These are phyloP conservation scores for Nyctanthes arbortristis DNA, from an alignment of 257 asterid species.

Conservation along the genomic window DNA sequence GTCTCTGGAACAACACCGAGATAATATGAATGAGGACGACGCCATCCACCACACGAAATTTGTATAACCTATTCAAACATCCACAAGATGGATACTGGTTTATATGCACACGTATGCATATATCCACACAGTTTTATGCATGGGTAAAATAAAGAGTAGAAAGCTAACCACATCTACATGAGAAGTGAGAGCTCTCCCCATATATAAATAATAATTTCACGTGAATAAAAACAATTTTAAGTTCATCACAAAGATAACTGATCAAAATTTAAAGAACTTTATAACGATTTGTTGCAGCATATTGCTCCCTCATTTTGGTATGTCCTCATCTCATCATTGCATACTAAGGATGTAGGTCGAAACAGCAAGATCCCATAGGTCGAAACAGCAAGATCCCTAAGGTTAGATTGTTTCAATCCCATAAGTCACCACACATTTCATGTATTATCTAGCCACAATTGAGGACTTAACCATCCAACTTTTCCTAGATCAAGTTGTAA, in stretches of 20 bases:
- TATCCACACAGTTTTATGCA: not conserved
- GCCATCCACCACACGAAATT: slow-evolving; percentile 95
- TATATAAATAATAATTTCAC: not conserved
- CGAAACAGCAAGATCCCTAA: not conserved
- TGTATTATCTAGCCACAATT: not conserved
- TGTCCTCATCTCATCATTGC: not conserved
- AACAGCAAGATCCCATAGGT: not conserved
- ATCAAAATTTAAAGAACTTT: not conserved
- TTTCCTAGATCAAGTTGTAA: too few species aligned
- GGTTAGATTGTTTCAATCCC: not conserved
- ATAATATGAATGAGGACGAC: slow-evolving; percentile 94
- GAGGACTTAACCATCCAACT: too few species aligned
- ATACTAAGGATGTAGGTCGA: not conserved
- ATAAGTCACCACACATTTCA: not conserved
- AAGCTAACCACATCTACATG: slow-evolving; percentile 16
- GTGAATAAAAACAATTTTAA: not conserved
- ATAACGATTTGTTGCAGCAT: not conserved
- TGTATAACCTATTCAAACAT: slow-evolving; percentile 60
- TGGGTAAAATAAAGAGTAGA: not conserved
- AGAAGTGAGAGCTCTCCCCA: slow-evolving; percentile 1
- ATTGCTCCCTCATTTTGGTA: not conserved
- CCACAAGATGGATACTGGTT: slow-evolving; percentile 23
- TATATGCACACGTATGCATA: slow-evolving; percentile 16
- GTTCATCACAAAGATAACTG: not conserved
- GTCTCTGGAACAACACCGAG: slow-evolving; percentile 75